These are phyloP conservation scores for Mortierella sp. DNA, from an alignment of 371 early-diverging fungal species.

Conservation along the genomic window DNA sequence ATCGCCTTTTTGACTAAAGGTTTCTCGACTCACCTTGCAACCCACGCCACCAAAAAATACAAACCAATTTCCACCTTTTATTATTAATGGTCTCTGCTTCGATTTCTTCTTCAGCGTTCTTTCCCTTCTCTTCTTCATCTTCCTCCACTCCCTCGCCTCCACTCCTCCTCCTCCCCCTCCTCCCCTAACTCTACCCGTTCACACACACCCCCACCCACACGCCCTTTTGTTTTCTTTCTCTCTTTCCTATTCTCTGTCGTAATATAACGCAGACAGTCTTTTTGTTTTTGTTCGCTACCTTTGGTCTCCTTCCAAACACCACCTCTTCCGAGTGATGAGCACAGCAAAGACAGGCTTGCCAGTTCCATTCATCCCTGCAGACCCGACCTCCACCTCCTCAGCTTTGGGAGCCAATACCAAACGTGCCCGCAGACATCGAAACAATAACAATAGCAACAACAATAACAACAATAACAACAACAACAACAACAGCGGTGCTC, in stretches of 20 bases:
- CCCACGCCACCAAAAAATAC: neutral
- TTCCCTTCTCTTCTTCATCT: slow-evolving; percentile 2
- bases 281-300: neutral
- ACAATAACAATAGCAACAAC: slow-evolving; percentile 18
- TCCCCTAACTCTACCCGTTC: neutral
- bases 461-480: slow-evolving; percentile 10
- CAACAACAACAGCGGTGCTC: neutral
- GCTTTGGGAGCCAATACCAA: slow-evolving; percentile 18
- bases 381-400: slow-evolving; percentile 29
- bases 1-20: neutral
- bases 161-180: neutral
- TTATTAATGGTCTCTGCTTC: slow-evolving; percentile 4
- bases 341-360: slow-evolving; percentile 58
- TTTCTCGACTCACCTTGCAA: neutral
- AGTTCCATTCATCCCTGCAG: slow-evolving; percentile 52
- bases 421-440: slow-evolving; percentile 36
- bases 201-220: neutral
- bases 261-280: neutral
- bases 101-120: neutral
- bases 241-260: slow-evolving; percentile 1
- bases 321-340: slow-evolving; percentile 54
- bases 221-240: neutral
- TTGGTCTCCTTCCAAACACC: slow-evolving; percentile 4
- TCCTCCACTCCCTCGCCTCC: neutral
- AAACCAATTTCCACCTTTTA: neutral